Evolutionary conservation across 2,329 filamentous ascomycete genomes (phyloP).

Genomic region (Aspergillus sojae): DNA sequence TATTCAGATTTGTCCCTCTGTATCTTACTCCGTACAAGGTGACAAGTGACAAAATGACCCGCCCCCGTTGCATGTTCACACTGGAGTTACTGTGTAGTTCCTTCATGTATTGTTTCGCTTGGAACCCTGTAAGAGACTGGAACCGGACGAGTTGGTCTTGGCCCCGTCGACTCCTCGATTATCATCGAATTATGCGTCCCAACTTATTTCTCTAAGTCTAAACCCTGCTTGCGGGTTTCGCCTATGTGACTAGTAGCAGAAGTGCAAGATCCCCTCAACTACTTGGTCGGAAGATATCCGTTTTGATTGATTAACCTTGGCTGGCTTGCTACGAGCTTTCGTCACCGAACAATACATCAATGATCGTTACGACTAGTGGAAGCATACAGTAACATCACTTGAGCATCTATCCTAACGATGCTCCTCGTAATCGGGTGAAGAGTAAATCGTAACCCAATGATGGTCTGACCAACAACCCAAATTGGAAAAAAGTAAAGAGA

Average conservation of each 20-base stretch:
- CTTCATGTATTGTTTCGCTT: not conserved
- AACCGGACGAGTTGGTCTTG: not conserved
- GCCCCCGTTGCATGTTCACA: not conserved
- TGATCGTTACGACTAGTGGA: no score
- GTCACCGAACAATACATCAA: constrained; percentile 8
- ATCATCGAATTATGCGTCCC: not conserved
- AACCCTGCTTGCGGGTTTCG: not conserved
- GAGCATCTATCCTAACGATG: no score
- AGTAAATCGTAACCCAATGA: not conserved
- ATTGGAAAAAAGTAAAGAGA: not conserved
- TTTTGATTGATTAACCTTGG: constrained; percentile 9
- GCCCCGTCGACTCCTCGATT: not conserved
- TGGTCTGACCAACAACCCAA: constrained; percentile 2
- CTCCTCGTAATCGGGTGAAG: not conserved
- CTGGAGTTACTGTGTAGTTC: not conserved
- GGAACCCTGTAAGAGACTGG: constrained; percentile 5
- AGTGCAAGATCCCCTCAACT: not conserved
- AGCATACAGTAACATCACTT: no score
- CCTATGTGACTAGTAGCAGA: constrained; percentile 1
- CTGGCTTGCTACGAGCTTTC: not conserved
- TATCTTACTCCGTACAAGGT: not conserved
- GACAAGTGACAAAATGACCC: not conserved
- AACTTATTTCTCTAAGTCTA: not conserved
- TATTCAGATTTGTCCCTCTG: not conserved
- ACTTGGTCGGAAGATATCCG: constrained; percentile 12